phyloP scores from a whole-genome alignment of 2,329 filamentous ascomycete species.

The Aspergillus hiratsukae region DNA sequence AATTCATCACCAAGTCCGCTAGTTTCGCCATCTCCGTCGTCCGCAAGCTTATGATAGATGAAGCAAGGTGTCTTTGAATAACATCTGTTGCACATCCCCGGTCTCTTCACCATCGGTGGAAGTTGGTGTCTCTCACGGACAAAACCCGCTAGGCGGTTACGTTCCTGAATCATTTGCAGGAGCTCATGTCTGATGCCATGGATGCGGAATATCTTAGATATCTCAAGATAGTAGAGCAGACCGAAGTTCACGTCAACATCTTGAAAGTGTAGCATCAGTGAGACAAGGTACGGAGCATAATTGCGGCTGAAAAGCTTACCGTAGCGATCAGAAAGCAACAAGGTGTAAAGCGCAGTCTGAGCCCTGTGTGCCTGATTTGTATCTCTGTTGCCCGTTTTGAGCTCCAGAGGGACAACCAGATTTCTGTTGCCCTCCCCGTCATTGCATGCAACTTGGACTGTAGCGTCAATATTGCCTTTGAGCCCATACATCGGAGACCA shows the following conservation, averaged over 20 bases:
- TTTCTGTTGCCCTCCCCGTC: slow-evolving; percentile 63
- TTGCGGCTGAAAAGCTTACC: slow-evolving; percentile 37
- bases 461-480: slow-evolving; percentile 97
- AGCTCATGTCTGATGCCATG: slow-evolving; percentile 82
- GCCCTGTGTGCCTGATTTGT: slow-evolving; percentile 79
- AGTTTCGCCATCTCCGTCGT: slow-evolving; percentile 74
- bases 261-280: slow-evolving; percentile 20
- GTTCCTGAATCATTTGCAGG: slow-evolving; percentile 93
- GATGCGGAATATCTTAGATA: slow-evolving; percentile 77
- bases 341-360: slow-evolving; percentile 90
- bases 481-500: slow-evolving; percentile 98
- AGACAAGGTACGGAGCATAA: slow-evolving; percentile 6
- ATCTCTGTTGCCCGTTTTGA: slow-evolving; percentile 85
- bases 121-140: slow-evolving; percentile 77
- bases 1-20: slow-evolving; percentile 81
- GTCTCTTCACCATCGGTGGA: slow-evolving; percentile 78
- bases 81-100: slow-evolving; percentile 77
- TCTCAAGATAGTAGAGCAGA: slow-evolving; percentile 92
- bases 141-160: slow-evolving; percentile 82
- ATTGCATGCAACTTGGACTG: slow-evolving; percentile 78
- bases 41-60: slow-evolving; percentile 85
- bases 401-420: slow-evolving; percentile 85
- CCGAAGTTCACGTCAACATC: slow-evolving; percentile 88
- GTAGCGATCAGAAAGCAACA: slow-evolving; percentile 89
- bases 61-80: slow-evolving; percentile 91